These are phyloP conservation scores for Fremontodendron californicum DNA, from an alignment of 345 rosid species.

Conservation along the genomic window DNA sequence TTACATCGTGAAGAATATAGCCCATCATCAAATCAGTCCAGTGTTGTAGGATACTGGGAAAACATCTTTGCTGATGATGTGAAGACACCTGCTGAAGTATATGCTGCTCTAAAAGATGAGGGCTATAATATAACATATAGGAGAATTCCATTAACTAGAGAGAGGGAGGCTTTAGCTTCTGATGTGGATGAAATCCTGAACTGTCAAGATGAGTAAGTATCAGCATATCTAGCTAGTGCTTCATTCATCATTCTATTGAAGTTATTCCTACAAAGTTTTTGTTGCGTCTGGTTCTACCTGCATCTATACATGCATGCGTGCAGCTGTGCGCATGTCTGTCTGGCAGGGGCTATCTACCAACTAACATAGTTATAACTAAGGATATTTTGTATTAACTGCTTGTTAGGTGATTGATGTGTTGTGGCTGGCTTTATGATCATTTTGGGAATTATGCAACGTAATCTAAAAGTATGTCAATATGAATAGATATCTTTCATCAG, in stretches of 20 bases:
- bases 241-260: background rate
- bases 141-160: conserved; percentile 89
- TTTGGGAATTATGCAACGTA: background rate
- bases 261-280: conserved; percentile 1
- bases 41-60: conserved; percentile 90
- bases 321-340: background rate
- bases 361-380: background rate
- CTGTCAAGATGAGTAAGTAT: conserved; percentile 72
- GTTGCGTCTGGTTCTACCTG: background rate
- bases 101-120: conserved; percentile 63
- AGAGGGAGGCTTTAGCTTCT: conserved; percentile 81
- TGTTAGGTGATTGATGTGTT: background rate
- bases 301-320: background rate
- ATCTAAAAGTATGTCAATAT: background rate
- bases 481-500: background rate
- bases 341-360: background rate
- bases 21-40: conserved; percentile 61
- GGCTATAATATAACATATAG: conserved; percentile 63
- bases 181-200: conserved; percentile 78
- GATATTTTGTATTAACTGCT: background rate
- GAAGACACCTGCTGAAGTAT: conserved; percentile 91
- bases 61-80: conserved; percentile 74
- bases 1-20: conserved; percentile 89
- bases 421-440: background rate
- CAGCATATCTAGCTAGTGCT: background rate